Percentiles rank a stretch among this genome's conserved stretches.
phyloP scores from a whole-genome alignment of 352 stramenopile species.

The Globisporangium polare region DNA sequence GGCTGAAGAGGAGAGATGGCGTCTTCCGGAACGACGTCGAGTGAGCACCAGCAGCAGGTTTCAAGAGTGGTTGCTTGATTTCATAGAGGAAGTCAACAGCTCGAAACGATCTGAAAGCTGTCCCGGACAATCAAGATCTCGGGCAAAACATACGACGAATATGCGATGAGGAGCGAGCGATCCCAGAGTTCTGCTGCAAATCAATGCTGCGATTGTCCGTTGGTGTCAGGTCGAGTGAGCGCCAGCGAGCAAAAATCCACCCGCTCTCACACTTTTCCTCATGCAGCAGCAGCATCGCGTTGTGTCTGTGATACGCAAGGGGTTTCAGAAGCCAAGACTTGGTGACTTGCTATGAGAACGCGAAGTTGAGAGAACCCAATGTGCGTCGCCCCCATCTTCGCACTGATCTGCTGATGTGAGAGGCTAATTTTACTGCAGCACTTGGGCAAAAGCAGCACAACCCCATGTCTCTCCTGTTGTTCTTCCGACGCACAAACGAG shows the following conservation, averaged over 20 bases:
- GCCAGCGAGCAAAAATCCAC: neutral
- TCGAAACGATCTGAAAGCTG: neutral
- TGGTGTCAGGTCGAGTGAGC: neutral
- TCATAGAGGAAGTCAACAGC: neutral
- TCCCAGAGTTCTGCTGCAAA: neutral
- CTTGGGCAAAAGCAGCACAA: neutral
- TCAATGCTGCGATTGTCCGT: neutral
- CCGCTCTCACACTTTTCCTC: neutral
- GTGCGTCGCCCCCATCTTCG: neutral
- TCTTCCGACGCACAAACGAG: neutral
- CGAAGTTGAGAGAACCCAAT: no score
- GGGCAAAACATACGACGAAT: neutral
- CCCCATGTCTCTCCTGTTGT: neutral
- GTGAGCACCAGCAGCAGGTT: neutral
- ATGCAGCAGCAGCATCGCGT: constrained; percentile 1
- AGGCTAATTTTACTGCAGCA: neutral
- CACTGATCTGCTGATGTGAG: neutral
- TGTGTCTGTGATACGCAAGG: neutral
- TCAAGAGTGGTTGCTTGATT: neutral
- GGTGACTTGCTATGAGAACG: neutral
- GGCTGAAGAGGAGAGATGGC: neutral
- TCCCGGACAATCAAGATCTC: neutral
- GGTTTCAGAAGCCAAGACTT: neutral
- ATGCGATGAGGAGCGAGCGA: neutral
- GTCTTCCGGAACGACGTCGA: neutral